A percentile compares a stretch with the other conserved stretches of the same genome.
These are phyloP conservation scores for Cadophora sp. DNA, from an alignment of 2,329 filamentous ascomycete species.

Conservation along the genomic window DNA sequence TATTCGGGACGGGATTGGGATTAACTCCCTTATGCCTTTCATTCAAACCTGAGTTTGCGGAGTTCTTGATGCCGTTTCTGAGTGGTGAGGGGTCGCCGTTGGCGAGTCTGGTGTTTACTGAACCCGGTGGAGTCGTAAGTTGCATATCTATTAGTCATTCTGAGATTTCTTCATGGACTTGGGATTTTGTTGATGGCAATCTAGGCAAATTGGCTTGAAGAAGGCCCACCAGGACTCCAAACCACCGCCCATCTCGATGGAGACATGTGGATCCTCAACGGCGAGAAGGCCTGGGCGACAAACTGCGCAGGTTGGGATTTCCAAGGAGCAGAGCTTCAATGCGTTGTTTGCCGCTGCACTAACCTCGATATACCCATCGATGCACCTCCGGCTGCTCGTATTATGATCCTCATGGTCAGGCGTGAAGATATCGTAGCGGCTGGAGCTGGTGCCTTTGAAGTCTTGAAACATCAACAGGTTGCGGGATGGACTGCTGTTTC, in stretches of 20 bases:
- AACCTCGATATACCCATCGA: slow-evolving; percentile 20
- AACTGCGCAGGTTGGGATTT: slow-evolving; percentile 61
- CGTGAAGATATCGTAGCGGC: slow-evolving; percentile 50
- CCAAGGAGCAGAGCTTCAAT: slow-evolving; percentile 55
- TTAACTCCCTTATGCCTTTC: slow-evolving; percentile 56
- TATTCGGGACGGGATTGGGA: slow-evolving; percentile 58
- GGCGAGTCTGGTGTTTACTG: slow-evolving; percentile 57
- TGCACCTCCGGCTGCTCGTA: slow-evolving; percentile 43
- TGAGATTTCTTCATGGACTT: not conserved
- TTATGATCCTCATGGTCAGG: slow-evolving; percentile 58
- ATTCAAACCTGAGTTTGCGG: slow-evolving; percentile 48
- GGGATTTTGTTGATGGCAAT: not conserved
- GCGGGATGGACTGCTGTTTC: slow-evolving; percentile 55
- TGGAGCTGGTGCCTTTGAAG: slow-evolving; percentile 52
- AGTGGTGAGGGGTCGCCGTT: slow-evolving; percentile 52
- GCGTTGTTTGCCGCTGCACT: slow-evolving; percentile 54
- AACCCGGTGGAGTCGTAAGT: slow-evolving; percentile 53
- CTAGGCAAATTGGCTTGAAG: slow-evolving; percentile 55
- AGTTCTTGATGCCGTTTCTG: slow-evolving; percentile 55
- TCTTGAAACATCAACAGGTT: slow-evolving; percentile 53
- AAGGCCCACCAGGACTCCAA: slow-evolving; percentile 53
- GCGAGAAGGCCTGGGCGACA: slow-evolving; percentile 62
- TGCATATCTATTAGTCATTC: not conserved
- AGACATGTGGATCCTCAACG: slow-evolving; percentile 57
- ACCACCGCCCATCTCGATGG: slow-evolving; percentile 56